Conservation (phyloP, 208 protist genomes). For the Trypanosoma cruzi region DNA sequence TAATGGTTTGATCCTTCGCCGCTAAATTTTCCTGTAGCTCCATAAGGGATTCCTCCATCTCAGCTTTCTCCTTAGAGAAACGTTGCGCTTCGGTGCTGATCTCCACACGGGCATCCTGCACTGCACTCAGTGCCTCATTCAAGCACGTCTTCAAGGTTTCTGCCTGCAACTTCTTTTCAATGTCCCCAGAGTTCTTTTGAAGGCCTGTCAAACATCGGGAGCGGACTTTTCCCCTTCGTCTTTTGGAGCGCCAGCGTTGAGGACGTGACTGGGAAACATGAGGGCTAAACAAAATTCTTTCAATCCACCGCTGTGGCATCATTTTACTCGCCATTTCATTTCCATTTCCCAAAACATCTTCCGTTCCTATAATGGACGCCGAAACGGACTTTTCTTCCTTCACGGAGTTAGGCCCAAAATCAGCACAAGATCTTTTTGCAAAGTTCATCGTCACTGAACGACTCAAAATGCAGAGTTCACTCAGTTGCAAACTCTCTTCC, state of each 20-base stretch:
- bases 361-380: not conserved
- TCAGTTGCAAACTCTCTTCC: conserved; percentile 7
- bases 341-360: not conserved
- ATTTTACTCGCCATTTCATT: not conserved
- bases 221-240: not conserved
- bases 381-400: not conserved
- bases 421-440: not conserved
- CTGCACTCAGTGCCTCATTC: not conserved
- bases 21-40: not conserved
- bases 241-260: not conserved
- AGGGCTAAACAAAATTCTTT: not conserved
- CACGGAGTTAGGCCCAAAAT: not conserved
- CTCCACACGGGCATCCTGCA: not conserved
- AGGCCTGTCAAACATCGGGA: not conserved
- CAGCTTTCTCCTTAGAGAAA: not conserved
- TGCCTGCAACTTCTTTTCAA: not conserved
- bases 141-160: not conserved
- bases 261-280: not conserved
- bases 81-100: no score
- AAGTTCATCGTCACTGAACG: not conserved
- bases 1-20: not conserved
- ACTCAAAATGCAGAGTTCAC: conserved; percentile 6
- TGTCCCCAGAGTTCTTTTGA: not conserved
- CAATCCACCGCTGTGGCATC: not conserved
- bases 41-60: not conserved